Base-by-base conservation (phyloP, 768 basidiomycete genomes). In the Boletales sp. region DNA sequence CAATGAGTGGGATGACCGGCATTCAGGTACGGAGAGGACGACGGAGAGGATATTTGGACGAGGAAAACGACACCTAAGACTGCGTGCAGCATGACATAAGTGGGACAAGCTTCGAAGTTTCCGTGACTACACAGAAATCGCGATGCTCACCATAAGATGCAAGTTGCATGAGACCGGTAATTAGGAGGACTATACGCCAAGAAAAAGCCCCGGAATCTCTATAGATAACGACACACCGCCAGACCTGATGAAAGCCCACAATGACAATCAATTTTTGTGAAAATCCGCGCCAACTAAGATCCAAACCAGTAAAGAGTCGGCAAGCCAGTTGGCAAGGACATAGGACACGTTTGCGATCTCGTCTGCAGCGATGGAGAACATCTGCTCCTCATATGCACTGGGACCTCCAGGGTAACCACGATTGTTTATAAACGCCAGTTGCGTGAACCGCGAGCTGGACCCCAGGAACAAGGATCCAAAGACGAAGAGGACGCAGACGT, bases 191-290 rank as follows among this genome's bases (percentile, higher is more conserved):
- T 39, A 59, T 18, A 35, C 51, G 47, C 4, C 51, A 51, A 8
- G 50, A 59, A 29, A 43, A 24, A 36, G 12, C 21, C 0, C 51
- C 55, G 2, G 61, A 54, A 46, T 66, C 54, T 31, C 50, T 55
- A 19, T 52, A 68, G 40, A 66, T 68, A 29, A 64, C 59, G 18
- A 58, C 47, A 50, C 63, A 66, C 18, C 65, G 66, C 65, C 65
- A 66, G 32, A 66, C 56, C 64, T 66, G 24, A 36, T 13, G 39
- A 1, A 15, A 10, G 8, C 6, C 21, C 21, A 14, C 13, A 14
- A 13, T 47, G 4, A 19, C 2, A 10, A 43, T 30, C 17, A 36
- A 12, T 17, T 10, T 37, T 21, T 44, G 14, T 18, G 30, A 18
- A 29, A 29, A n/a, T 15, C 30, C 19, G 12, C 0, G 30, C 36